phyloP scores from a whole-genome alignment of 805 yeast genomes.

The Candida ulmi region DNA sequence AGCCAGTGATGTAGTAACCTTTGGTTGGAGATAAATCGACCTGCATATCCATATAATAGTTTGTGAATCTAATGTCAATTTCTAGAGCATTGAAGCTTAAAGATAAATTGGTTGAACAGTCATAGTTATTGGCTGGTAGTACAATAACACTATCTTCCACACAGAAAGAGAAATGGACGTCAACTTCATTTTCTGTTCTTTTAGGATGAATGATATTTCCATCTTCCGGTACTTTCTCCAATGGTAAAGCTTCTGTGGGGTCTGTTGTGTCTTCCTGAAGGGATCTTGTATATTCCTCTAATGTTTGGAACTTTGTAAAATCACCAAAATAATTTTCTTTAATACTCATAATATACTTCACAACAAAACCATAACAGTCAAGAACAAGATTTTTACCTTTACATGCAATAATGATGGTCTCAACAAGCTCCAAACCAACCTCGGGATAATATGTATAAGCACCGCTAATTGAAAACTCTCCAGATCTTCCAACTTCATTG shows the following conservation, averaged over 20 bases:
- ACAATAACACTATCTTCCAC: conserved; percentile 66
- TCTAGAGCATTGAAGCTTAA: conserved; percentile 60
- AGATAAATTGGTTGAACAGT: conserved; percentile 54
- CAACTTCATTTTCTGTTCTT: conserved; percentile 66
- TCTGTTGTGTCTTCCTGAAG: background rate
- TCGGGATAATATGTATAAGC: conserved; percentile 55
- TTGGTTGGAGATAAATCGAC: conserved; percentile 59
- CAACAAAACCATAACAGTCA: conserved; percentile 71
- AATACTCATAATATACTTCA: conserved; percentile 68
- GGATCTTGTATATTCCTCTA: conserved; percentile 65
- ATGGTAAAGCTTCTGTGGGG: too few relatives aligned
- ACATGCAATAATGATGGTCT: conserved; percentile 61
- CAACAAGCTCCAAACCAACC: conserved; percentile 61
- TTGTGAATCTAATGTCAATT: conserved; percentile 79
- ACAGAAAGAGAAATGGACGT: conserved; percentile 66
- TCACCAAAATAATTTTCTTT: conserved; percentile 92
- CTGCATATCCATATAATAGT: conserved; percentile 90
- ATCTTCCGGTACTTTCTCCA: too few relatives aligned
- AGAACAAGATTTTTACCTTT: conserved; percentile 62
- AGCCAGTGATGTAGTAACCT: conserved; percentile 24
- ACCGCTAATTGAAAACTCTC: conserved; percentile 57
- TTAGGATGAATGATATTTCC: conserved; percentile 14
- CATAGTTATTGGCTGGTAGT: conserved; percentile 69
- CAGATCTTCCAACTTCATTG: conserved; percentile 61
- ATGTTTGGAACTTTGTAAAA: conserved; percentile 71